phyloP scores from a whole-genome alignment of 306 rosid species.

The Glycyrrhiza uralensis region DNA sequence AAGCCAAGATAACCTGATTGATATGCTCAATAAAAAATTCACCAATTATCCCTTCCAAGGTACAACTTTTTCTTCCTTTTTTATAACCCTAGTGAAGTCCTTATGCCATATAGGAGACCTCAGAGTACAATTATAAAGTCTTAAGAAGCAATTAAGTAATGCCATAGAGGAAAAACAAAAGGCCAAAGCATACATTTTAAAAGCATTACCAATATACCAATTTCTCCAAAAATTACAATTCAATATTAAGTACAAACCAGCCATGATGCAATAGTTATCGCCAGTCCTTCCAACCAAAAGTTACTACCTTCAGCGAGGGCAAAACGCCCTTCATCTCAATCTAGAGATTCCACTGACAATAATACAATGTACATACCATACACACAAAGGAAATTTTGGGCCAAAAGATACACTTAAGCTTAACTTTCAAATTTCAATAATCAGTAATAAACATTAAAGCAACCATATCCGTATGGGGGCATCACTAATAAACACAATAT shows the following conservation, averaged over 20 bases:
- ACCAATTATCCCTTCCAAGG: neutral
- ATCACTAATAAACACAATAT: neutral
- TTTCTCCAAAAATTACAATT: neutral
- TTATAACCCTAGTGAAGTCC: neutral
- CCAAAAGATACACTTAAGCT: neutral
- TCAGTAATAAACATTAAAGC: neutral
- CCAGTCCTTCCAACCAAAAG: conserved; percentile 13
- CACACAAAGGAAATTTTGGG: neutral
- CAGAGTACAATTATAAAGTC: neutral
- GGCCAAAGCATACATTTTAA: conserved; percentile 1
- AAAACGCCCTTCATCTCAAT: conserved; percentile 12
- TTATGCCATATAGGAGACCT: neutral
- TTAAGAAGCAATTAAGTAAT: neutral
- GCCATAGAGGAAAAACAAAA: conserved; percentile 7
- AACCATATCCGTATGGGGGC: neutral
- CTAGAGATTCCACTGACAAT: neutral
- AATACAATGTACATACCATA: neutral
- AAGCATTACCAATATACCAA: neutral
- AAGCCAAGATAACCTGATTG: conserved; percentile 3
- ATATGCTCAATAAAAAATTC: conserved; percentile 2
- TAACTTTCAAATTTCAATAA: neutral
- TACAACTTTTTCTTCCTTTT: neutral
- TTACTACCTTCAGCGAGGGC: conserved; percentile 1
- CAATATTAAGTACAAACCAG: neutral
- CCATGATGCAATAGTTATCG: neutral